A percentile compares a stretch with the other conserved stretches of the same genome.
Conservation (phyloP, 306 rosid species). For the Prinsepia uniflora region DNA sequence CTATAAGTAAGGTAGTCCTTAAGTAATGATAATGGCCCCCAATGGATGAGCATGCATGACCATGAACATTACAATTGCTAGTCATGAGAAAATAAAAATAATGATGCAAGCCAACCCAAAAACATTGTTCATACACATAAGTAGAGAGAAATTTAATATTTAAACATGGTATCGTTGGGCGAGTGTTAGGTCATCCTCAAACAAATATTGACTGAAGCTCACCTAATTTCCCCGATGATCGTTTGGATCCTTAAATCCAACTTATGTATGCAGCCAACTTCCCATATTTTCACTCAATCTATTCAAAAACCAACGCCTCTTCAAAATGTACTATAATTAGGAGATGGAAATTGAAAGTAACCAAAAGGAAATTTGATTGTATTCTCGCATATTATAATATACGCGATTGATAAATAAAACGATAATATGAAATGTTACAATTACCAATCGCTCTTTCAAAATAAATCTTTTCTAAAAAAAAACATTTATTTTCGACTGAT, state of each 20-base stretch:
- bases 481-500: no score
- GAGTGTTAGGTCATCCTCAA: conserved; percentile 4
- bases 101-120: not conserved
- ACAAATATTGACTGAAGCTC: not conserved
- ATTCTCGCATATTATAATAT: no score
- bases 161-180: no score
- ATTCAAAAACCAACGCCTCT: not conserved
- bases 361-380: not conserved
- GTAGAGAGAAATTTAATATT: no score
- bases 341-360: not conserved
- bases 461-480: no score
- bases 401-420: no score
- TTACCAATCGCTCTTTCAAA: no score
- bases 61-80: not conserved
- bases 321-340: not conserved
- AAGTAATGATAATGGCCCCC: not conserved
- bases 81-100: not conserved
- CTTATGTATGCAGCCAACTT: not conserved
- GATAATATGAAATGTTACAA: no score
- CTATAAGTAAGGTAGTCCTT: no score
- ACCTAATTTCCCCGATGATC: not conserved
- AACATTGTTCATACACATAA: no score
- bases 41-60: not conserved
- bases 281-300: not conserved
- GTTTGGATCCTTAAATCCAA: not conserved